A percentile compares a stretch with the other conserved stretches of the same genome.
phyloP scores from a whole-genome alignment of 2,329 filamentous ascomycete species.

The Coniella vitis region DNA sequence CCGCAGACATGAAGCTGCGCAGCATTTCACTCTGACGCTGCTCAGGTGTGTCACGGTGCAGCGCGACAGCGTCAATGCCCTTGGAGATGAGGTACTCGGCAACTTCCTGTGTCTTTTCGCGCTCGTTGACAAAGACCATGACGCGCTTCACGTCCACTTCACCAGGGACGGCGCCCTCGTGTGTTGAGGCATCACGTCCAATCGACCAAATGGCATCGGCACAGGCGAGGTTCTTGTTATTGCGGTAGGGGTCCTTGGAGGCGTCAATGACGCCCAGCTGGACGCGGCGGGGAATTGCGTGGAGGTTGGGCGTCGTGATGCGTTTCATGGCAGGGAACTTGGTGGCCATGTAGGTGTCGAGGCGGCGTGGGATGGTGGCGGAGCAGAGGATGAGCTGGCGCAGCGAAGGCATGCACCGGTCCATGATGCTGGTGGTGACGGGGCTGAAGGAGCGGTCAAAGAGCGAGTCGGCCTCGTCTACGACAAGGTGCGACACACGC shows the following conservation, averaged over 20 bases:
- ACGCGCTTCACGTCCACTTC: conserved; percentile 71
- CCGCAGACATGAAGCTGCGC: conserved; percentile 59
- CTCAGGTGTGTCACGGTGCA: conserved; percentile 78
- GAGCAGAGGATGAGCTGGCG: conserved; percentile 89
- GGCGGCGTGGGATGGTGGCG: conserved; percentile 84
- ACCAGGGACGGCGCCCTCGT: conserved; percentile 49
- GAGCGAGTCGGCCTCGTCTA: conserved; percentile 94
- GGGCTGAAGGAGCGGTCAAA: conserved; percentile 89
- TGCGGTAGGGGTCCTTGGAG: conserved; percentile 83
- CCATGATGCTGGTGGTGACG: conserved; percentile 74
- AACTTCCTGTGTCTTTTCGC: conserved; percentile 77
- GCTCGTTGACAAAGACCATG: conserved; percentile 94
- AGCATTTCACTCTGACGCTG: conserved; percentile 72
- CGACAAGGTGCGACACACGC: conserved; percentile 79
- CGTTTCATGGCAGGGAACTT: conserved; percentile 78
- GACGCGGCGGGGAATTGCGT: conserved; percentile 90
- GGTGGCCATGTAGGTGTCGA: conserved; percentile 77
- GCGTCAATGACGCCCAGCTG: conserved; percentile 92
- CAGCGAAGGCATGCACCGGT: conserved; percentile 72
- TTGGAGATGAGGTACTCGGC: conserved; percentile 73
- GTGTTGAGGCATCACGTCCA: conserved; percentile 61
- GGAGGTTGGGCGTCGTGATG: conserved; percentile 89
- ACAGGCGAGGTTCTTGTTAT: conserved; percentile 88
- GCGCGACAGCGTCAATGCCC: conserved; percentile 78
- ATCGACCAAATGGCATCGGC: conserved; percentile 94